These are phyloP conservation scores for Smallanthus sonchifolius DNA, from an alignment of 129 eudicot species.

Conservation along the genomic window DNA sequence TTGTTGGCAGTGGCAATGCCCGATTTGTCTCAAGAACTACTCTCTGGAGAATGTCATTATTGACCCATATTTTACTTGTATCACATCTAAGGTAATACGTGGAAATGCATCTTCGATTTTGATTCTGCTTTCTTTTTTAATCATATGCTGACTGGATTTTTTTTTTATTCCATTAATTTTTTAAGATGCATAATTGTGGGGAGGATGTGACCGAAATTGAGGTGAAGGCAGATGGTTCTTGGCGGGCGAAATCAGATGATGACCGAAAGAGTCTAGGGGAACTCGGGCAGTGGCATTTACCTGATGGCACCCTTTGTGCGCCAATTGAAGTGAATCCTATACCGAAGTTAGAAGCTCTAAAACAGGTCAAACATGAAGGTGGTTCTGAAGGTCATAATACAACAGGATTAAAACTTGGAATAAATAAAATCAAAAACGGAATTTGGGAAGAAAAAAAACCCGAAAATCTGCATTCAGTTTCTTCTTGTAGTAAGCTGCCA, in stretches of 20 bases:
- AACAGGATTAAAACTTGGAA: constrained; percentile 56
- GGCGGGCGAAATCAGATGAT: constrained; percentile 82
- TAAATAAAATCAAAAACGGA: constrained; percentile 59
- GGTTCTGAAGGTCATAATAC: constrained; percentile 54
- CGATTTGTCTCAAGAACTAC: constrained; percentile 88
- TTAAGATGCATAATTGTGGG: constrained; percentile 60
- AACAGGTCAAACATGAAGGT: constrained; percentile 62
- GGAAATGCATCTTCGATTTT: not conserved
- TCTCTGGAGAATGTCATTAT: constrained; percentile 76
- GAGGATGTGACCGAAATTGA: constrained; percentile 88
- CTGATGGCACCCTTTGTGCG: constrained; percentile 62
- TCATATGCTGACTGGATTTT: not conserved
- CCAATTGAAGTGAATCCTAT: constrained; percentile 37
- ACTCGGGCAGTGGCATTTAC: constrained; percentile 74
- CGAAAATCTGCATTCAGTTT: constrained; percentile 31
- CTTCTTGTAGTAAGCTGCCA: constrained; percentile 39
- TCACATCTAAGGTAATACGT: constrained; percentile 65
- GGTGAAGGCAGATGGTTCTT: constrained; percentile 92
- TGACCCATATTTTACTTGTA: constrained; percentile 81
- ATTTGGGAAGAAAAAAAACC: constrained; percentile 62
- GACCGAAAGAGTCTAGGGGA: constrained; percentile 69
- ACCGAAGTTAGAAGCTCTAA: constrained; percentile 48
- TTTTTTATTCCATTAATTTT: not conserved
- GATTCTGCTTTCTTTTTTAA: not conserved
- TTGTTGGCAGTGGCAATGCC: constrained; percentile 89